phyloP scores from a whole-genome alignment of 192 early-diverging fungal species.

The Backusella psychrophila region DNA sequence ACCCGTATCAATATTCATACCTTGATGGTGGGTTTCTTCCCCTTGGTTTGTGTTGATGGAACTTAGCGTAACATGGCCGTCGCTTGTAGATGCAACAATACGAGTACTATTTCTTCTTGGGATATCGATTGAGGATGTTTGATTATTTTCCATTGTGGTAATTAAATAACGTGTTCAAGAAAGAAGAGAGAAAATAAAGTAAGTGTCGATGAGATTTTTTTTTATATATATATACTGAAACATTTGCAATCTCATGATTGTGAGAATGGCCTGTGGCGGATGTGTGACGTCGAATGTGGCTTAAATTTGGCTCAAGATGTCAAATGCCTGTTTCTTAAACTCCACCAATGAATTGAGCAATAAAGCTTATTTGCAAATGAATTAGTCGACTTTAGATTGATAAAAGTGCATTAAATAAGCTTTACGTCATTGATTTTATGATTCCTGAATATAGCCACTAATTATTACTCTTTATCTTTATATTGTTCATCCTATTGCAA shows the following conservation, averaged over 20 bases:
- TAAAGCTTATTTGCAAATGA: not conserved
- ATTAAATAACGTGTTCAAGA: not conserved
- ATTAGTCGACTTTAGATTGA: not conserved
- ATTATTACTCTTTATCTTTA: too few relatives aligned
- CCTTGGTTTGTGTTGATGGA: not conserved
- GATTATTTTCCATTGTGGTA: not conserved
- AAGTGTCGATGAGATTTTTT: not conserved
- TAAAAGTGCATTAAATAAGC: not conserved
- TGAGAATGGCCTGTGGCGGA: not conserved
- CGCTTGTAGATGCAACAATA: constrained; percentile 7
- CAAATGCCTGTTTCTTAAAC: not conserved
- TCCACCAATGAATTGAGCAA: not conserved
- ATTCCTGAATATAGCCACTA: too few relatives aligned
- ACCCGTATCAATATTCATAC: not conserved
- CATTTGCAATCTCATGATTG: not conserved
- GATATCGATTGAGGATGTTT: not conserved
- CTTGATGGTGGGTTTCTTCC: not conserved
- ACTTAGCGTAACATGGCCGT: not conserved
- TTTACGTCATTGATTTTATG: not conserved
- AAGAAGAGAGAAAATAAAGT: not conserved
- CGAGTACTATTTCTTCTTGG: not conserved
- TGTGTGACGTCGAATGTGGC: not conserved
- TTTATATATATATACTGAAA: not conserved
- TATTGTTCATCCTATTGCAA: too few relatives aligned
- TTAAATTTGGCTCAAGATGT: not conserved